Evolutionary conservation across 2,329 filamentous ascomycete genomes (phyloP).

Genomic region (Ophiostoma montium): DNA sequence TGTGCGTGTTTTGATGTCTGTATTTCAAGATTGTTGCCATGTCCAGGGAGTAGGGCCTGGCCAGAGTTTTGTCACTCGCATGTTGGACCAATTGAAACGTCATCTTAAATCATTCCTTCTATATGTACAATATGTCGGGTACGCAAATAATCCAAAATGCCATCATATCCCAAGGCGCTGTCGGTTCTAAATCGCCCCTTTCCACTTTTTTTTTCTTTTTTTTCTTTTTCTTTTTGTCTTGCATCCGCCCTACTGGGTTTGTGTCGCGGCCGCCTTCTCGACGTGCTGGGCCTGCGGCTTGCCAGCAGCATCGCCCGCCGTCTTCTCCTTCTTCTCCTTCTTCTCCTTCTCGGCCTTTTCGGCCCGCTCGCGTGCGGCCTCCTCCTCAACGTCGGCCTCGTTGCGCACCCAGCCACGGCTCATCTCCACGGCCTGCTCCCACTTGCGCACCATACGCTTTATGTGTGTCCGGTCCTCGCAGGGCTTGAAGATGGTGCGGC

Average conservation of each 20-base stretch:
- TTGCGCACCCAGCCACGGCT: conserved; percentile 36
- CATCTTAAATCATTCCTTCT: no score
- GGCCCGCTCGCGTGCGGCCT: conserved; percentile 2
- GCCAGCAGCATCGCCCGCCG: not conserved
- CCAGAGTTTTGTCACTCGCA: no score
- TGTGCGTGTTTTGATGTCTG: not conserved
- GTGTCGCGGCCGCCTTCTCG: not conserved
- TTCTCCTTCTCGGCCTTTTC: conserved; percentile 1
- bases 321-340: not conserved
- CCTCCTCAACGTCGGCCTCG: conserved; percentile 9
- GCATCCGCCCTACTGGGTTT: not conserved
- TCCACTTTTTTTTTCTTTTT: not conserved
- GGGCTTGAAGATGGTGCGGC: conserved; percentile 56
- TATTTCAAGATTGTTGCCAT: no score
- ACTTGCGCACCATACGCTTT: conserved; percentile 34
- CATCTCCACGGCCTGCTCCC: conserved; percentile 46
- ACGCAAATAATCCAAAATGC: no score
- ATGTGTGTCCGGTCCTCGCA: conserved; percentile 33
- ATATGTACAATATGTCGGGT: no score
- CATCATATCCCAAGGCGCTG: not conserved
- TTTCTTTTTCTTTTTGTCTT: not conserved
- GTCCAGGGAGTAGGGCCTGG: no score
- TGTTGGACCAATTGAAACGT: no score
- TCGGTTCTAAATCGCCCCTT: not conserved
- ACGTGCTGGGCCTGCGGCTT: not conserved